Evolutionary conservation across 345 rosid genomes (phyloP).

Genomic region (Melastoma malabathricum): DNA sequence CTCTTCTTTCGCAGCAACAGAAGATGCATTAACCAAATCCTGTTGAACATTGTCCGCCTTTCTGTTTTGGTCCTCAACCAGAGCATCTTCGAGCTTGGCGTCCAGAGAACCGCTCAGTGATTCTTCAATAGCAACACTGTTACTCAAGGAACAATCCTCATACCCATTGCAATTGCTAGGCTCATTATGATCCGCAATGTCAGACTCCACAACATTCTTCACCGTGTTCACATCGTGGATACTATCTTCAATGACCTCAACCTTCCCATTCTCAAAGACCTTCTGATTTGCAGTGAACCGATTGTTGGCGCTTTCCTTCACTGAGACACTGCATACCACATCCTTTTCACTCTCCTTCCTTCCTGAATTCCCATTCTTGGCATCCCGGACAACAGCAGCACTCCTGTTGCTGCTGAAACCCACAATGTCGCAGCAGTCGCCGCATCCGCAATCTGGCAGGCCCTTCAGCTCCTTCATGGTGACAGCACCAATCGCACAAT

Average conservation of each 20-base stretch:
- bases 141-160: slow-evolving; percentile 1
- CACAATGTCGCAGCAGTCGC: no score
- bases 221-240: not conserved
- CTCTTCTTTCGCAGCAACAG: slow-evolving; percentile 3
- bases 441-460: no score
- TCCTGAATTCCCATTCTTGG: not conserved
- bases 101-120: not conserved
- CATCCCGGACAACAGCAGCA: no score
- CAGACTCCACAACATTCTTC: not conserved
- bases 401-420: no score
- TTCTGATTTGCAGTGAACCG: not conserved
- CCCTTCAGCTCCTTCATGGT: no score
- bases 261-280: slow-evolving; percentile 4
- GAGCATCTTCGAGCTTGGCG: not conserved
- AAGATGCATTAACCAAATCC: slow-evolving; percentile 3
- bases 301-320: slow-evolving; percentile 2
- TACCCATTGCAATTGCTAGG: not conserved
- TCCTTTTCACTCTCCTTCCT: not conserved
- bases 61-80: slow-evolving; percentile 1
- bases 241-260: not conserved
- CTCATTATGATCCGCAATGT: not conserved
- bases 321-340: slow-evolving; percentile 1
- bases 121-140: not conserved
- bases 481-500: no score
- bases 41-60: slow-evolving; percentile 3